A percentile compares a stretch with the other conserved stretches of the same genome.
Conservation (phyloP, 164 flowering plant genomes). For the Protea cynaroides region DNA sequence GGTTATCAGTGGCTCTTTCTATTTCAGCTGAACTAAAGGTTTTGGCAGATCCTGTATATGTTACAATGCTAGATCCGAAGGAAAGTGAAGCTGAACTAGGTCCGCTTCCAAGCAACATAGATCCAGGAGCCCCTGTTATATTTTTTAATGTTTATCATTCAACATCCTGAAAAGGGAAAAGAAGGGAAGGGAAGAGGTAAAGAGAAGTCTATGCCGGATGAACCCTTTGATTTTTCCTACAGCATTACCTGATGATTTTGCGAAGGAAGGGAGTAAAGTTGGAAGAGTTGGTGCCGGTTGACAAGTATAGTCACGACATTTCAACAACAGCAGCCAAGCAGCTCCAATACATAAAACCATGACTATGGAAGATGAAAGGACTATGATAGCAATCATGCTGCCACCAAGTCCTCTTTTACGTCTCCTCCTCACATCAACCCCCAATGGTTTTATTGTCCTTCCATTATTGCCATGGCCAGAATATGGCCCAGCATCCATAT, state of each 20-base stretch:
- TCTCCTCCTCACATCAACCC: slow-evolving; percentile 60
- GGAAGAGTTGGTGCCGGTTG: slow-evolving; percentile 25
- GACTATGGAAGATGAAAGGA: slow-evolving; percentile 52
- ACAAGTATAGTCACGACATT: slow-evolving; percentile 14
- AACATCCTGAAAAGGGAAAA: not conserved
- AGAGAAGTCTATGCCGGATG: no score
- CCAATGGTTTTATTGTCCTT: slow-evolving; percentile 57
- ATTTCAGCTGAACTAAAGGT: slow-evolving; percentile 67
- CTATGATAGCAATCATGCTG: slow-evolving; percentile 57
- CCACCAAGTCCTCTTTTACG: slow-evolving; percentile 37
- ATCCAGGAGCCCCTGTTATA: slow-evolving; percentile 47
- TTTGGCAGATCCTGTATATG: slow-evolving; percentile 75
- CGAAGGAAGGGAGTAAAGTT: slow-evolving; percentile 24
- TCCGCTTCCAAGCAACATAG: slow-evolving; percentile 42
- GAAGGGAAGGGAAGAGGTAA: no score
- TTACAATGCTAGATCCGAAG: slow-evolving; percentile 62
- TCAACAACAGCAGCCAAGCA: slow-evolving; percentile 45
- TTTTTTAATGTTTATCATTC: not conserved
- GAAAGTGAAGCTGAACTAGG: slow-evolving; percentile 61
- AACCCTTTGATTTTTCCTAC: not conserved
- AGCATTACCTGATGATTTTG: slow-evolving; percentile 49
- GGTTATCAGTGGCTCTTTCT: slow-evolving; percentile 68
- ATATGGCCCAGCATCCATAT: slow-evolving; percentile 46
- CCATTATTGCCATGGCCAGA: slow-evolving; percentile 37
- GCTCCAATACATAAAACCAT: slow-evolving; percentile 36